Base-by-base conservation (phyloP, 306 rosid species). In the Lupinus albus region DNA sequence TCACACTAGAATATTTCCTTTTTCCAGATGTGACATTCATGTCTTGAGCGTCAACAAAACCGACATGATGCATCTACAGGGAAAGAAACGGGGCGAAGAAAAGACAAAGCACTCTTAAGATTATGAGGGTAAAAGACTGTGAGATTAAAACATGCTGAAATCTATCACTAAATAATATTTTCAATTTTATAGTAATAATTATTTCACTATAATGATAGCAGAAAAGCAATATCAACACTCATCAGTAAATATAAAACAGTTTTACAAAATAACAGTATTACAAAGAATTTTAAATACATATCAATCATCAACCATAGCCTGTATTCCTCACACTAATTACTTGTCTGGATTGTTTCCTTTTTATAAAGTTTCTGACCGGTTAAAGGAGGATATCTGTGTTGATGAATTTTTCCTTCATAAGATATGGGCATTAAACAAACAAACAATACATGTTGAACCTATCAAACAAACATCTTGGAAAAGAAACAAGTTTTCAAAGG, bases 1-100 rank as follows among this genome's bases (percentile, higher is more conserved):
- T 68, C 65, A 93, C 3, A 85, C 99, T 93, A 28, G 96, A 64
- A 76, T 38, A 93, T 70, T 84, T 90, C 81, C 85, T 84, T 81
- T 82, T 86, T 54, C 87, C 87, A 45, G 92, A 88, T 45, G 85
- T 80, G 41, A 85, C 44, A 67, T 90, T 93, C 97, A 93, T 88
- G 84, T 93, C 99, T 61, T 86, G 90, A 2, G 91, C 47, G 71
- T 93, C 99, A 30, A 93, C 85, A 75, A 93, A 93, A 70, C 97
- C 99, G 79, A 93, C 75, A 68, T 88, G 76, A 81, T 93, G 99
- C 96, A 93, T 90, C 99, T 93, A 73, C 74, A 71, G 16, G 4
- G 30, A 52, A 47, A 72, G n/a, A 55, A 11, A 1, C 7, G 54
- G 10, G 4, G 38, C 20, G 18, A 21, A 60, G 65, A 64, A 41